Evolutionary conservation across 2,329 filamentous ascomycete genomes (phyloP), one percentile per base, ranked within the genome.

Genomic region (Fusarium floridanum): DNA sequence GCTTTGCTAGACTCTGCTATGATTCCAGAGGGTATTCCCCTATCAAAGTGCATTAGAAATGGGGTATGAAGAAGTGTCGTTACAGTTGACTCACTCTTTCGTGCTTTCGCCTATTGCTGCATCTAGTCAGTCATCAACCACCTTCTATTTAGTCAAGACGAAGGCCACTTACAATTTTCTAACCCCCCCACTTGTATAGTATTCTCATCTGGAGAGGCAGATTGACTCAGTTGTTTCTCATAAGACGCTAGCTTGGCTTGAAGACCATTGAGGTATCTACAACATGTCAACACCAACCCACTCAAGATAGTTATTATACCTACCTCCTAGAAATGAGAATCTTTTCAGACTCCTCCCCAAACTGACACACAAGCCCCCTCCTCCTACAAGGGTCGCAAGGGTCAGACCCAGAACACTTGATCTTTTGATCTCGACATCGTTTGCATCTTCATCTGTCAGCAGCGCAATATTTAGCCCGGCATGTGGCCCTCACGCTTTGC

Each of bases 1-100:
- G 6, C 11, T 20, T 20, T 55, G 17, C 24, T 55, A 2, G 27
- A 32, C 17, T 55, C 48, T 55, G 16, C 17, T 7, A 4, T 32
- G 29, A 6, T 20, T 5, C 12, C 17, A 3, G 27, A 7, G 4
- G 48, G 6, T 20, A 34, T 32, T 32, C 1, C 2, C 1, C 48
- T 55, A 3, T 14, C 11, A 5, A 55, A 6, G 1, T 32, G 1
- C 2, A 20, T 55, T 55, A 32, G 48, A 32, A 14, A 20, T 32
- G 0, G 4, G 1, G 1, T 1, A 14, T 32, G 6, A 1, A 20
- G 10, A 32, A 55, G 11, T 5, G 17, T 3, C 6, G 5, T 20
- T 5, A 14, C 4, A 14, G 48, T 20, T 55, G 3, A 17, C 48
- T 32, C 1, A 55, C 48, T 20, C 27, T 20, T 55, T 55, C 4